Evolutionary conservation across 2,329 filamentous ascomycete genomes (phyloP).

Genomic region (Penicillium decumbens): DNA sequence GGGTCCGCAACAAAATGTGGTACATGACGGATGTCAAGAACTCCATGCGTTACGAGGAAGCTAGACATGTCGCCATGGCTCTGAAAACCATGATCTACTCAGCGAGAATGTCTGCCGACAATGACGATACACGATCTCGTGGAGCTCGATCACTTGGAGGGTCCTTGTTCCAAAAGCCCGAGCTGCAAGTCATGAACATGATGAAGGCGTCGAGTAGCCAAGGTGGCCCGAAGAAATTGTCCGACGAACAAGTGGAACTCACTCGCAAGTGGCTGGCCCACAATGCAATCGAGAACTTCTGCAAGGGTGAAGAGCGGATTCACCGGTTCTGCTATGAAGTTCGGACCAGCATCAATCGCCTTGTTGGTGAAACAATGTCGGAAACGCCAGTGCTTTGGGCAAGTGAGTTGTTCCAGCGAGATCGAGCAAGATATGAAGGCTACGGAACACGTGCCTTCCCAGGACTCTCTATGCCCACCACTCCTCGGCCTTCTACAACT

Average conservation of each 20-base stretch:
- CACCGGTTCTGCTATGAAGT: slow-evolving; percentile 91
- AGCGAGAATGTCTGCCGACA: slow-evolving; percentile 29
- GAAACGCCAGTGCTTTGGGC: slow-evolving; percentile 89
- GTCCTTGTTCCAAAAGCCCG: slow-evolving; percentile 69
- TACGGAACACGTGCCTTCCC: slow-evolving; percentile 36
- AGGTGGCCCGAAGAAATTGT: slow-evolving; percentile 88
- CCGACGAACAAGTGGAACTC: slow-evolving; percentile 88
- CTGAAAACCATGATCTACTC: slow-evolving; percentile 79
- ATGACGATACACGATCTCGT: slow-evolving; percentile 36
- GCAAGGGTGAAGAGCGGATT: slow-evolving; percentile 87
- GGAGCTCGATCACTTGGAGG: slow-evolving; percentile 47
- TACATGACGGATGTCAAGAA: slow-evolving; percentile 91
- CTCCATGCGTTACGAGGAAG: slow-evolving; percentile 81
- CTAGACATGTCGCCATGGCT: slow-evolving; percentile 77
- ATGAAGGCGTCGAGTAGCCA: slow-evolving; percentile 77
- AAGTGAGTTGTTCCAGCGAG: slow-evolving; percentile 78
- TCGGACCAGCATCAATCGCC: slow-evolving; percentile 75
- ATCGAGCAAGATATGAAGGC: slow-evolving; percentile 48
- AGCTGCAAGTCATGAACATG: slow-evolving; percentile 80
- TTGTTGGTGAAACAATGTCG: slow-evolving; percentile 77
- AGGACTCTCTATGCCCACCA: slow-evolving; percentile 43
- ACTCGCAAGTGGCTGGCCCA: slow-evolving; percentile 77
- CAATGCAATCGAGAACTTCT: slow-evolving; percentile 84
- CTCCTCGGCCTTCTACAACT: slow-evolving; percentile 42
- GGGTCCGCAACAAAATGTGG: slow-evolving; percentile 95